Conservation (phyloP, 2,329 filamentous ascomycete species). For the Aspergillus vadensis region DNA sequence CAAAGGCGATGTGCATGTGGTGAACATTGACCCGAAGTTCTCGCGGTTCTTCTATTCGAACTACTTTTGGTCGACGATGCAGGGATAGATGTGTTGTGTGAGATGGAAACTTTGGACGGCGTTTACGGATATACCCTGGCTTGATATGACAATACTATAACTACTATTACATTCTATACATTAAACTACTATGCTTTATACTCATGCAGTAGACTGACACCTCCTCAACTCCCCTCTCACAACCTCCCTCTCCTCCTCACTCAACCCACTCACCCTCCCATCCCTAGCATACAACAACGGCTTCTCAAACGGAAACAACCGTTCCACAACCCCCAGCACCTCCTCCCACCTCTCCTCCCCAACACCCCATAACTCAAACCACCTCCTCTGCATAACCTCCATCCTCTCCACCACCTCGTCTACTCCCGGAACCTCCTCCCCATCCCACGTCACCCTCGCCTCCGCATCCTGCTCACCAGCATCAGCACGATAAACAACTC, state of each 20-base stretch:
- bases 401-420: conserved; percentile 34
- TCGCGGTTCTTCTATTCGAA: conserved; percentile 91
- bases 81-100: conserved; percentile 33
- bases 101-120: conserved; percentile 15
- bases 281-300: conserved; percentile 13
- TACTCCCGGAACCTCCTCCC: conserved; percentile 37
- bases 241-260: conserved; percentile 23
- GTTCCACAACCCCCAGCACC: conserved; percentile 33
- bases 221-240: conserved; percentile 19
- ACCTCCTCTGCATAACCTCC: conserved; percentile 26
- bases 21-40: conserved; percentile 92
- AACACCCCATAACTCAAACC: conserved; percentile 33
- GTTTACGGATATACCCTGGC: conserved; percentile 16
- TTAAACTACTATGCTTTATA: neutral
- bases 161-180: neutral
- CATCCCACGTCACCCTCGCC: conserved; percentile 30
- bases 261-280: conserved; percentile 19
- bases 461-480: conserved; percentile 28
- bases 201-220: neutral
- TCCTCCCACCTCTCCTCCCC: conserved; percentile 20
- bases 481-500: conserved; percentile 34
- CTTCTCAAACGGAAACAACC: conserved; percentile 30
- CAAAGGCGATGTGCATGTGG: conserved; percentile 90
- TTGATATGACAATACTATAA: neutral
- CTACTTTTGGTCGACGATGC: conserved; percentile 92